These are phyloP conservation scores for Suillus fuscotomentosus DNA, from an alignment of 768 basidiomycete species.

Conservation along the genomic window DNA sequence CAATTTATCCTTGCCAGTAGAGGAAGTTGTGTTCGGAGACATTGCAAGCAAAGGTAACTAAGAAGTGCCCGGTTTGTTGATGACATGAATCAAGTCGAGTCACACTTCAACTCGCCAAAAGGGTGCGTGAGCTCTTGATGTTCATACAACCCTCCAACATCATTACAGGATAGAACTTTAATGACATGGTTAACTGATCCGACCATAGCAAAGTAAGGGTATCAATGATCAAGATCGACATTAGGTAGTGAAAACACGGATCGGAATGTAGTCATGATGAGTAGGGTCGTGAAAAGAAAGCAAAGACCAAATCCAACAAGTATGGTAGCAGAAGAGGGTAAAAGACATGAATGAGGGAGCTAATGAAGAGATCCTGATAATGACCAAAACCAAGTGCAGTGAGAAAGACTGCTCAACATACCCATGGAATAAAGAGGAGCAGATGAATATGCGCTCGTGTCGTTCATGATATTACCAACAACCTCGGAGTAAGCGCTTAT, in stretches of 20 bases:
- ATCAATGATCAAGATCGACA: slow-evolving; percentile 61
- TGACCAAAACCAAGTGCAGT: slow-evolving; percentile 39
- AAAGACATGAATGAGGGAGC: slow-evolving; percentile 35
- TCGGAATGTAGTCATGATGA: slow-evolving; percentile 58
- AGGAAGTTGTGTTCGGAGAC: slow-evolving; percentile 54
- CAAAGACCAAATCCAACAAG: slow-evolving; percentile 60
- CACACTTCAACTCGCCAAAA: slow-evolving; percentile 11
- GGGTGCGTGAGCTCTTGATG: not conserved
- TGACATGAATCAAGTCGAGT: slow-evolving; percentile 20
- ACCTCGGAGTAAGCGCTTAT: slow-evolving; percentile 41
- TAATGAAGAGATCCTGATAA: slow-evolving; percentile 25
- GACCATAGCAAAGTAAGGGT: slow-evolving; percentile 39
- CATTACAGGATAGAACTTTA: slow-evolving; percentile 33
- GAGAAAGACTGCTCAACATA: slow-evolving; percentile 36
- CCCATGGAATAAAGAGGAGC: slow-evolving; percentile 29
- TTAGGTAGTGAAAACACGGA: slow-evolving; percentile 63
- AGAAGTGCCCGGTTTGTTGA: slow-evolving; percentile 6
- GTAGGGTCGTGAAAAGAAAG: slow-evolving; percentile 55
- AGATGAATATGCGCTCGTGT: slow-evolving; percentile 39
- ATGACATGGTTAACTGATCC: slow-evolving; percentile 31
- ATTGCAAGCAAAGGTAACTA: slow-evolving; percentile 41
- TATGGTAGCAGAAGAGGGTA: slow-evolving; percentile 39
- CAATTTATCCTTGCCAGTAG: slow-evolving; percentile 59
- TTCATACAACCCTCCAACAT: slow-evolving; percentile 14
- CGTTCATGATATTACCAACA: slow-evolving; percentile 39